Evolutionary conservation across 2,329 filamentous ascomycete genomes (phyloP).

Genomic region (Sporothrix curviconia): DNA sequence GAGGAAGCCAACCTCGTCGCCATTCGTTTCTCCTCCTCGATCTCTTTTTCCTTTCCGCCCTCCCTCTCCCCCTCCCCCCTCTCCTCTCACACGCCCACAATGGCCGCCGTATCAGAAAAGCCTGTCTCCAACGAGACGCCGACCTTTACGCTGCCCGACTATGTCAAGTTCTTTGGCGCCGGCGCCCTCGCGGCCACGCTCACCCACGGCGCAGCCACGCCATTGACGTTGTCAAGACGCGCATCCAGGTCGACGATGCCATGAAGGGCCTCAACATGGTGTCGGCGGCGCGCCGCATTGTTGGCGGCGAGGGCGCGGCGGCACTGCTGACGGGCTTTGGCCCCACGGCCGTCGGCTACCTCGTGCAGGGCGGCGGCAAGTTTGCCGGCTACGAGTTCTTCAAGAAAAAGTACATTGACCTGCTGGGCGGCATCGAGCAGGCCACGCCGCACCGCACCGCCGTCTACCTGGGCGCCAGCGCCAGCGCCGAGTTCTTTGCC

Average conservation of each 20-base stretch:
- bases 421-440: slow-evolving; percentile 48
- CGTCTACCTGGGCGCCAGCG: slow-evolving; percentile 67
- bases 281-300: slow-evolving; percentile 69
- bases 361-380: slow-evolving; percentile 84
- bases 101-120: slow-evolving; percentile 6
- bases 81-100: not conserved
- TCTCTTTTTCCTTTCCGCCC: not conserved
- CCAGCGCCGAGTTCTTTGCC: slow-evolving; percentile 63
- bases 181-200: slow-evolving; percentile 46
- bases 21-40: not conserved
- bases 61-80: not conserved
- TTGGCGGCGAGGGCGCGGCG: slow-evolving; percentile 69
- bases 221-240: slow-evolving; percentile 75
- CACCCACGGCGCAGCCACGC: slow-evolving; percentile 48
- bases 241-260: slow-evolving; percentile 80
- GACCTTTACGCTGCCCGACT: slow-evolving; percentile 38
- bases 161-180: slow-evolving; percentile 47
- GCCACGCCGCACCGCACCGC: slow-evolving; percentile 41
- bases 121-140: slow-evolving; percentile 22
- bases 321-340: slow-evolving; percentile 79
- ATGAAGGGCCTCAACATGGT: slow-evolving; percentile 82
- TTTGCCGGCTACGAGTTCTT: slow-evolving; percentile 92
- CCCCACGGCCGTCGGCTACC: slow-evolving; percentile 79
- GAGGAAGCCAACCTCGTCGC: too few species aligned
- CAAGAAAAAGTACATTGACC: slow-evolving; percentile 78